Conservation (phyloP, 441 rosid genomes). For the Eutrema salsugineum region DNA sequence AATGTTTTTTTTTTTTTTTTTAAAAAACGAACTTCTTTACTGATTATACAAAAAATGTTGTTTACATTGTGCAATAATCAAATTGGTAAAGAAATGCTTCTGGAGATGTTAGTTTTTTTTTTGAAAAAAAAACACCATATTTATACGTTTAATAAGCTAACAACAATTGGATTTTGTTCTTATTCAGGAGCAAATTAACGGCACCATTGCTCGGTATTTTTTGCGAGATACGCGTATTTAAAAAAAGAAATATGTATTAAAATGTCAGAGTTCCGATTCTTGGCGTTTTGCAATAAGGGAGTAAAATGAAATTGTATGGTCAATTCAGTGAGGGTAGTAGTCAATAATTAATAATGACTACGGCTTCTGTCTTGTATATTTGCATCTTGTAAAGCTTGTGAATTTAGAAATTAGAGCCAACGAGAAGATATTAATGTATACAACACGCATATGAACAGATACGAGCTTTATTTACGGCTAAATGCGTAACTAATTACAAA, state of each 20-base stretch:
- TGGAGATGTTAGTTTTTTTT: no score
- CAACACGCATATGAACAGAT: no score
- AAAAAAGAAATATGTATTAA: background rate
- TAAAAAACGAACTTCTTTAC: no score
- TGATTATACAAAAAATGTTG: no score
- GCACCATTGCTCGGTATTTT: background rate
- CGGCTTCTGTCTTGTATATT: background rate
- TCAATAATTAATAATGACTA: background rate
- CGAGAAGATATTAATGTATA: no score
- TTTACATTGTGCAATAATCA: no score
- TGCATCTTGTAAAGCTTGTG: background rate
- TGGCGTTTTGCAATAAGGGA: background rate
- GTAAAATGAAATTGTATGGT: background rate
- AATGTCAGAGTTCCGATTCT: background rate
- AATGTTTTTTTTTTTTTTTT: no score
- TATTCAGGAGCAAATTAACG: no score
- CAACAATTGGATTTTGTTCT: background rate
- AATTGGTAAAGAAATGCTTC: no score
- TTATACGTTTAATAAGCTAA: background rate
- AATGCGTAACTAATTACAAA: no score
- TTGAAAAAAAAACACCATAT: background rate
- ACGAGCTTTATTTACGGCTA: no score
- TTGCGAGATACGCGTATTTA: background rate
- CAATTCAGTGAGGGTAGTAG: background rate
- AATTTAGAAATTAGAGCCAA: background rate